Evolutionary conservation across 2,329 filamentous ascomycete species (phyloP), one percentile per base, ranked within the genome.

Genomic region (Fusarium illudens): DNA sequence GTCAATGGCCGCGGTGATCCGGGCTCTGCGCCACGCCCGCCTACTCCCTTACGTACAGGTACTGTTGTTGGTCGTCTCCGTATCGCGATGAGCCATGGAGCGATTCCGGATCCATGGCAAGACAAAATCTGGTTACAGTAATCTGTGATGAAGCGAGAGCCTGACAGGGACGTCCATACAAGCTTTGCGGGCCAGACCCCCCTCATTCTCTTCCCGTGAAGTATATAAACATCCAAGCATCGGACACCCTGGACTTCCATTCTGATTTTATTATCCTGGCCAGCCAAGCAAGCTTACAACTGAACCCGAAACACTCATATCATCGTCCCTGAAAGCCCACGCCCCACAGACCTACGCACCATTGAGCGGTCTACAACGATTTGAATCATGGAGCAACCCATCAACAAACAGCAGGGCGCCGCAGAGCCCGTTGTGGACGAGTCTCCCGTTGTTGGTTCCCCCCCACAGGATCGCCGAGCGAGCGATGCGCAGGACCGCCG

Each of bases 401-500:
- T 73, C 49, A 70, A 73, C 29, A 67, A 70, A 29, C 68, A 69
- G 53, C 71, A 72, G 42, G 61, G 62, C n/a, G 61, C 65, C n/a
- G 65, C 72, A 13, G 65, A 73, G 34, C 71, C 73, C 27, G 44
- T 71, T 10, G 59, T 76, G 65, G 75, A 75, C 64, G 75, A 77
- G 62, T 76, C 79, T 12, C 75, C 77, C 36, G 67, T 74, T 17
- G 56, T 64, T 8, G 68, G 64, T 6, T 71, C 56, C 17, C 57
- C 66, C 34, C 59, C 66, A 3, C 62, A 70, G 55, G 66, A 69
- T 33, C 66, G 66, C 19, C 50, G 66, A 51, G 55, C 58, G 48
- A 70, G 67, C 62, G 61, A 76, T 73, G 68, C 70, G 6, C 29
- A 78, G 56, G 79, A 77, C 62, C 75, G 74, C 61, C 76, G 75